Conservation (phyloP, 2,329 filamentous ascomycete genomes). For the Trichoderma harzianum region DNA sequence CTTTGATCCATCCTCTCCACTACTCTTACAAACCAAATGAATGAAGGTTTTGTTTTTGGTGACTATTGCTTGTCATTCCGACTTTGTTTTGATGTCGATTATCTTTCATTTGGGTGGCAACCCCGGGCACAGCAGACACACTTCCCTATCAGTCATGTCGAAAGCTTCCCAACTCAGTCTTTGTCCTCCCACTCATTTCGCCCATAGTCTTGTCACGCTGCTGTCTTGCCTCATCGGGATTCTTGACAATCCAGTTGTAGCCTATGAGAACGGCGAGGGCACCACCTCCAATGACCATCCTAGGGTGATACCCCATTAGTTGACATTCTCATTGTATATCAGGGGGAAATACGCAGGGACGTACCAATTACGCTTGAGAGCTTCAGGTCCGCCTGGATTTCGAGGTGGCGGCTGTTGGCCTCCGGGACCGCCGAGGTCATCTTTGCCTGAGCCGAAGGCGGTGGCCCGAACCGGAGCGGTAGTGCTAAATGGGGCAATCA, state of each 20-base stretch:
- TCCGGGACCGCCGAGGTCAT: conserved; percentile 34
- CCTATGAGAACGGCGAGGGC: conserved; percentile 27
- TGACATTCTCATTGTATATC: background rate
- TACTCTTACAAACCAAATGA: background rate
- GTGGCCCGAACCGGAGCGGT: background rate
- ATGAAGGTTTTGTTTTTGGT: background rate
- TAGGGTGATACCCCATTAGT: conserved; percentile 12
- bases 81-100: background rate
- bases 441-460: conserved; percentile 15
- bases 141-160: conserved; percentile 25
- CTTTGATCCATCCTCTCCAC: background rate
- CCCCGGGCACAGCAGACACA: conserved; percentile 6
- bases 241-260: conserved; percentile 29
- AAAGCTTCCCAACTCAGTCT: conserved; percentile 30
- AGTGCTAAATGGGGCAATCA: conserved; percentile 2
- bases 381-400: conserved; percentile 26
- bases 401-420: conserved; percentile 29
- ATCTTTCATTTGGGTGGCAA: background rate
- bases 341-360: background rate
- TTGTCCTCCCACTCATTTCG: conserved; percentile 32
- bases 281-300: conserved; percentile 30
- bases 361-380: conserved; percentile 33
- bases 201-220: conserved; percentile 23
- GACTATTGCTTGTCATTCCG: background rate
- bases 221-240: conserved; percentile 18